Base-by-base conservation (phyloP, 2,329 filamentous ascomycete genomes). In the Ceratocystis papillata region DNA sequence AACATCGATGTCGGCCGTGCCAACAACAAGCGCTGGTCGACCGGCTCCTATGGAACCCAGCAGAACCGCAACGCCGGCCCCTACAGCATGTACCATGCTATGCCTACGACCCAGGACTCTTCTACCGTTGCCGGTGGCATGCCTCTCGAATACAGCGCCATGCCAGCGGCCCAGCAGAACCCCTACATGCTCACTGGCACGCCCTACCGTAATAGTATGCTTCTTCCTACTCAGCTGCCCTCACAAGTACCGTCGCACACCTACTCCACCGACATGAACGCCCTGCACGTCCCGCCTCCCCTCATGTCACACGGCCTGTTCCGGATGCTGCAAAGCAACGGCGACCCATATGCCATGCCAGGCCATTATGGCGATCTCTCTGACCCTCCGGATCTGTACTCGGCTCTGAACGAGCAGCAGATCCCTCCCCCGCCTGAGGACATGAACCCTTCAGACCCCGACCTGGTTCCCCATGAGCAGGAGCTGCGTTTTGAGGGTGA, bases 401-500 rank as follows among this genome's bases (percentile, higher is more conserved):
- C 86, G 0, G 87, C 87, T 3, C 79, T 93, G 1, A 82, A 86
- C 66, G 87, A 91, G 72, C 86, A 90, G 72, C 87, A 88, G 69
- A 80, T 85, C 0, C 83, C 86, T 5, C 89, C 89, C 5, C 88
- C 89, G 0, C 85, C 87, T 0, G 87, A 90, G 71, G 89, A 93
- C 73, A 90, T 92, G 87, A 87, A 89, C 72, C 87, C 88, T 1
- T 81, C 82, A 1, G 87, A 93, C 71, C 86, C 87, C 1, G 87
- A 90, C 68, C 78, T 92, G 72, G 79, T 87, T 10, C 89, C 89
- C 5, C 87, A 89, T 69, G 88, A 92, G 75, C 89, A 93, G 73
- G 87, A 88, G 70, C 77, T 91, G 67, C 83, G 90, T 61, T 95
- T 91, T 71, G 85, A 86, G 64, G 88, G 88, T 62, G 90, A 95